phyloP scores from a whole-genome alignment of 2,329 filamentous ascomycete species.

The Hypoxylon sp. region DNA sequence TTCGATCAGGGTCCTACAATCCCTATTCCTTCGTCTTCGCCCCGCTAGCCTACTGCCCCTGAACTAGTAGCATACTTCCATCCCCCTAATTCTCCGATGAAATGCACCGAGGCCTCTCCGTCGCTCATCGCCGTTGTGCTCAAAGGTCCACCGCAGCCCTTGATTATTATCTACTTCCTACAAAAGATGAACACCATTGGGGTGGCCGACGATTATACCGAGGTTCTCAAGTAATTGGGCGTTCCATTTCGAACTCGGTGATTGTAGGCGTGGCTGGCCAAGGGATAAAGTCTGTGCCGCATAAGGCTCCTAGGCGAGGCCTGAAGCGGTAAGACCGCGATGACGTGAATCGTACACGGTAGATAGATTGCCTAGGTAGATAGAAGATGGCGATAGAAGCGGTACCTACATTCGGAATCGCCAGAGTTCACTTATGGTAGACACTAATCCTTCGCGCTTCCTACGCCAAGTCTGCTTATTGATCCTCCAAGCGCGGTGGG shows the following conservation, averaged over 20 bases:
- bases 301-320: constrained; percentile 1
- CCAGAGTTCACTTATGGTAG: constrained; percentile 15
- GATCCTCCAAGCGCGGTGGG: constrained; percentile 26
- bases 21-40: background rate
- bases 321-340: background rate
- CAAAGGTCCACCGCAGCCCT: background rate
- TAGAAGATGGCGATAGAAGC: background rate
- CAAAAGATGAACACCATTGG: background rate
- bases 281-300: background rate
- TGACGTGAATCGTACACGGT: background rate
- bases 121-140: constrained; percentile 11
- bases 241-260: background rate
- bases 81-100: background rate
- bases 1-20: background rate
- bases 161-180: background rate
- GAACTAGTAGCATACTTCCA: background rate
- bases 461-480: constrained; percentile 32
- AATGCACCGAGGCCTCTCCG: background rate
- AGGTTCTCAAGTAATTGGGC: background rate
- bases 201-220: constrained; percentile 1
- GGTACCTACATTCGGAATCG: constrained; percentile 8
- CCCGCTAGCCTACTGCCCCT: background rate
- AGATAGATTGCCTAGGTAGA: background rate
- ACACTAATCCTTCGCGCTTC: constrained; percentile 22
- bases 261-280: constrained; percentile 1